Evolutionary conservation across 2,329 filamentous ascomycete species (phyloP), one percentile per base, ranked within the genome.

Genomic region (Colletotrichum godetiae): DNA sequence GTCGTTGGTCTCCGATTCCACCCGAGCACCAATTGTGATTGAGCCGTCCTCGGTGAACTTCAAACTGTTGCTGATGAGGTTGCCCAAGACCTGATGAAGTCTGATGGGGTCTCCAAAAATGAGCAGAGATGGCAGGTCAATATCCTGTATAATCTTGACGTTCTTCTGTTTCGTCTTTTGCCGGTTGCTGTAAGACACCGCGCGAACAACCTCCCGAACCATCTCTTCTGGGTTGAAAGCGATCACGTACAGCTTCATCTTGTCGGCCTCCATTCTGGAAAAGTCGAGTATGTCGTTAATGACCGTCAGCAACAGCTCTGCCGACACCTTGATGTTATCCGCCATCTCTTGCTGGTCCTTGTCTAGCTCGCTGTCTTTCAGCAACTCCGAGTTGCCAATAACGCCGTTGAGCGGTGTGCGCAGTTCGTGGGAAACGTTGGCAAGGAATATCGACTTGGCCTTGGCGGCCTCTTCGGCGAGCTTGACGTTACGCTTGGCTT

Each of bases 251-350:
- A 95, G 89, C 80, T 97, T 95, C 85, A 97, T 92, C 81, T 95
- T 93, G 77, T 95, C 94, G 3, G 93, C 94, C 81, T 97, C 95
- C 85, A 97, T 95, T 82, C 97, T 97, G 33, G 95, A 98, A 80
- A 98, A 97, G 82, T 98, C 96, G 5, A 98, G 87, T 66, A 98
- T 98, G 79, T 98, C 96, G 79, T 98, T 98, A 84, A 98, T 98
- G 60, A 98, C 94, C 0, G 95, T 97, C 31, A 98, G 86, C 15
- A 98, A 85, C 19, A 97, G 91, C 79, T 98, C 95, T 0, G 94
- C 95, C 61, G 94, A 97, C 37, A 95, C 89, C 62, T 94, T 91
- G 67, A 97, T 97, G 19, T 94, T 96, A 79, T 97, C 94, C 4
- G 94, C 93, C 87, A 95, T 97, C 76, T 97, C 94, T 37, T 92